Evolutionary conservation across 2,329 filamentous ascomycete species (phyloP).

Genomic region (Cordyceps cateniannulata): DNA sequence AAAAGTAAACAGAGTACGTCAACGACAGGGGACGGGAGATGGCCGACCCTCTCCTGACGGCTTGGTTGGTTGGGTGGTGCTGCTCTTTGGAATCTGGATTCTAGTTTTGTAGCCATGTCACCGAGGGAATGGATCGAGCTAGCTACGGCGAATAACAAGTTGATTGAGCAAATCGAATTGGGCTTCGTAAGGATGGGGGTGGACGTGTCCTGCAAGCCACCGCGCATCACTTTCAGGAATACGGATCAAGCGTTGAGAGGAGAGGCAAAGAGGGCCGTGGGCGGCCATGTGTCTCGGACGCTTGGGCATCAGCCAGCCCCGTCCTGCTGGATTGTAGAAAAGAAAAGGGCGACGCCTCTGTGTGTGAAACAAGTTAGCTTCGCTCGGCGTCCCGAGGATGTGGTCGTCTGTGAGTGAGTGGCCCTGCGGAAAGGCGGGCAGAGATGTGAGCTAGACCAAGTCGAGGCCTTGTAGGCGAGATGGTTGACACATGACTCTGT

Average conservation of each 20-base stretch:
- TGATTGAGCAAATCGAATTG: not conserved
- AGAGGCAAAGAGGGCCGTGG: not conserved
- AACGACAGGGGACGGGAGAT: not conserved
- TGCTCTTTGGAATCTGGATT: not conserved
- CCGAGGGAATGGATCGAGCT: not conserved
- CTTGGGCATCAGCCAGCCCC: not conserved
- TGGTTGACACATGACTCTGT: not conserved
- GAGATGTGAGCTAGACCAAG: constrained; percentile 1
- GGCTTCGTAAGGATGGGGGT: not conserved
- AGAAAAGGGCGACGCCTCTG: not conserved
- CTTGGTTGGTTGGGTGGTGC: too few relatives aligned
- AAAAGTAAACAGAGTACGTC: not conserved
- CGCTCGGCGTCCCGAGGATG: not conserved
- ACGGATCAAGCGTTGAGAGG: too few relatives aligned
- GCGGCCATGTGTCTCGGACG: constrained; percentile 4
- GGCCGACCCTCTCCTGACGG: not conserved
- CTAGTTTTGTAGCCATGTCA: constrained; percentile 4
- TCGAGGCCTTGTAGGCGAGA: constrained; percentile 7
- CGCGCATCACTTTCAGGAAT: not conserved
- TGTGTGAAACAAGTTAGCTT: not conserved
- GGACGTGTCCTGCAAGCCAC: constrained; percentile 2
- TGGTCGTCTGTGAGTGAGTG: not conserved
- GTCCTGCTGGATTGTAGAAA: not conserved
- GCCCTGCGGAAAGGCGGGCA: not conserved
- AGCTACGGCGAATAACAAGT: not conserved